Evolutionary conservation across 202 grass and related monocot species (phyloP), one percentile per base, ranked within the genome.

Genomic region (Elaeis oleifera): DNA sequence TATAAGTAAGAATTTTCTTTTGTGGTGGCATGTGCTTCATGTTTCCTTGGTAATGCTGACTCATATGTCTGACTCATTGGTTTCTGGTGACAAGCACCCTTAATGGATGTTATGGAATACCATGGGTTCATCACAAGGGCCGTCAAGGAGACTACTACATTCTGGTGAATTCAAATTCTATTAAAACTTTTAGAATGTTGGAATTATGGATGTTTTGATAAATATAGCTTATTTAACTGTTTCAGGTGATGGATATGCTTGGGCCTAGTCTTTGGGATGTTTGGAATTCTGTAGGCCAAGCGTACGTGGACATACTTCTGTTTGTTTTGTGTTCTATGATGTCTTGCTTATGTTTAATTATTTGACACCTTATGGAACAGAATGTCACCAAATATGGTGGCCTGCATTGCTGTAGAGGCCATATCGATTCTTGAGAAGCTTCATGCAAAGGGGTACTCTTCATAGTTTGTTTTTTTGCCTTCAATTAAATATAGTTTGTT

Each of bases 191-290:
- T 65, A 21, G 69, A 50, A 44, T 6, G 2, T 3, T 44, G 36
- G 36, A 11, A 44, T 44, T 44, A 44, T 44, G 36, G 36, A 14
- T 13, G 36, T 44, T 44, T 44, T 9, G 36, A 44, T 44, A 11
- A 44, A 13, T 44, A 13, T 44, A 3, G 11, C 53, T 53, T n/a
- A 19, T 57, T 23, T 63, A 23, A 66, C 20, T 36, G 31, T 68
- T 73, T 76, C 69, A 96, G 90, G 90, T 90, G 55, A 96, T 96
- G 90, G 90, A 90, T 80, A 90, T 96, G 73, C 90, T 96, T 74
- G 90, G 90, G 55, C 90, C 90, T 53, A 96, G 90, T 83, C 90
- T 96, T 65, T 96, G 90, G 90, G 90, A 96, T 52, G 84, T 90
- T 54, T 96, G 90, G 90, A 90, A 96, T 59, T 88, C 87, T 58